Evolutionary conservation across 2,329 filamentous ascomycete species (phyloP), one percentile per base, ranked within the genome.

Genomic region (Pseudogymnoascus sp.): DNA sequence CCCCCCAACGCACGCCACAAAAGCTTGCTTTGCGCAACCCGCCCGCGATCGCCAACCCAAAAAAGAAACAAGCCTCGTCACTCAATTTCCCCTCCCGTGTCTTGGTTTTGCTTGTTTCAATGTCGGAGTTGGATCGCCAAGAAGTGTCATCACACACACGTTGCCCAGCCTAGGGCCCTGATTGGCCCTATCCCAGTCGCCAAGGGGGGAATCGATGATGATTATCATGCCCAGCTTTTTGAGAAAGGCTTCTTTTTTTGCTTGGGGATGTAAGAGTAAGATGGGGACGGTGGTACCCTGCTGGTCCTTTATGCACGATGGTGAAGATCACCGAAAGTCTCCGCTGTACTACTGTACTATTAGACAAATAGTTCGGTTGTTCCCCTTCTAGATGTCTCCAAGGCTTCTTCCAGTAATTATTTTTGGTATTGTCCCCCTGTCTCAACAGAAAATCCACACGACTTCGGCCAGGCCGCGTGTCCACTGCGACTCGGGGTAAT

Each of bases 41-140:
- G 6, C n/a, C 26, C 18, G 23, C n/a, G 23, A 52, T 30, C n/a
- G 9, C n/a, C n/a, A n/a, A n/a, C n/a, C n/a, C n/a, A n/a, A n/a
- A n/a, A n/a, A n/a, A n/a, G 18, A 52, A 52, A 52, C 41, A 52
- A 52, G 41, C 41, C 23, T 52, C 23, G n/a, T n/a, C n/a, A 52
- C n/a, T n/a, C 41, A 28, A 52, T 45, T 26, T 45, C 37, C 37
- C 23, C 9, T 52, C 23, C 41, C 41, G 23, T 52, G n/a, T 30
- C 23, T 52, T 28, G 41, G 23, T 15, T 48, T 52, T 52, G 41
- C 41, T 52, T 52, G 41, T 52, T 52, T 52, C 23, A 52, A 52
- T 52, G 41, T 52, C 41, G 13, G 18, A n/a, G 41, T n/a, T 52
- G 41, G 6, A n/a, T n/a, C 23, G 41, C 41, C 41, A 52, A 52